Percentiles rank a stretch among this genome's conserved stretches.
Conservation (phyloP, 805 yeast species). For the Kuraishia ogatae region DNA sequence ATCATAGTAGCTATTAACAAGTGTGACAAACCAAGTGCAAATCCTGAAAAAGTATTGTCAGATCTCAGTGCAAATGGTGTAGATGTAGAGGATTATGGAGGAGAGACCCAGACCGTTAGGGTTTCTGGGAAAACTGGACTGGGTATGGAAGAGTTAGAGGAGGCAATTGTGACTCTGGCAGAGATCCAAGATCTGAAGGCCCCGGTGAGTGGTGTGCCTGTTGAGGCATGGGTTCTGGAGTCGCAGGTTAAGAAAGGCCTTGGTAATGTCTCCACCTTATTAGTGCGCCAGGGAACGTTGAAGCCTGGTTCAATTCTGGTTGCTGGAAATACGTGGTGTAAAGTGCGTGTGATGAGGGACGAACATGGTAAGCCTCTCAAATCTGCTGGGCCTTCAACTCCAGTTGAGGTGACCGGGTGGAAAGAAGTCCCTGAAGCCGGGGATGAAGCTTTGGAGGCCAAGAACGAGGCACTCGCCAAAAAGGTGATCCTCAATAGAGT, state of each 20-base stretch:
- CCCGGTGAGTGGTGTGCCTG: conserved; percentile 37
- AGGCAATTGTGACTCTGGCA: conserved; percentile 75
- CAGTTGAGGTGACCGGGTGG: conserved; percentile 93
- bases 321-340: conserved; percentile 83
- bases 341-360: conserved; percentile 69
- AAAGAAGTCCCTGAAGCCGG: conserved; percentile 89
- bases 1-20: conserved; percentile 89
- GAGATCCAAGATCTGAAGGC: conserved; percentile 78
- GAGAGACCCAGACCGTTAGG: conserved; percentile 82
- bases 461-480: conserved; percentile 66
- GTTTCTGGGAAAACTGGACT: conserved; percentile 87
- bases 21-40: conserved; percentile 73
- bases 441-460: conserved; percentile 71
- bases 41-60: conserved; percentile 65
- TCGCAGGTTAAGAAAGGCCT: conserved; percentile 73
- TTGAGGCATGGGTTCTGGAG: conserved; percentile 88
- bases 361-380: conserved; percentile 59
- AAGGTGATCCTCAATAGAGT: conserved; percentile 60
- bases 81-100: conserved; percentile 89
- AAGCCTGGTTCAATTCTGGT: conserved; percentile 66
- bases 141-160: conserved; percentile 86
- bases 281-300: conserved; percentile 73
- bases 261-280: conserved; percentile 80
- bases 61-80: conserved; percentile 74
- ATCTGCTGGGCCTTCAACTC: conserved; percentile 76